Conservation (phyloP, 2,329 filamentous ascomycete species). For the Phaeosphaeria sp. region DNA sequence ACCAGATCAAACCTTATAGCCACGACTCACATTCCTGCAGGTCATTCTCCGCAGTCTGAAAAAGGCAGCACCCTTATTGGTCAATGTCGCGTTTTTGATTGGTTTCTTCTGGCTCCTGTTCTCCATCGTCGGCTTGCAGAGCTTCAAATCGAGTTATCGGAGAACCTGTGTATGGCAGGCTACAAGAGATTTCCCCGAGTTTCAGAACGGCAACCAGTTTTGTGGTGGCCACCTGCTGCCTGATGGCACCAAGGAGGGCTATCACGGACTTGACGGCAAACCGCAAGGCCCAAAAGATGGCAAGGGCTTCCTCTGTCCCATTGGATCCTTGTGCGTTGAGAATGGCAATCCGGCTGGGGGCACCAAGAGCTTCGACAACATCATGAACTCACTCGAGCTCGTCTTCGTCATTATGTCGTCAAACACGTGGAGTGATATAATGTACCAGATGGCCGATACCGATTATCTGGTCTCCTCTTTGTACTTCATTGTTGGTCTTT, state of each 20-base stretch:
- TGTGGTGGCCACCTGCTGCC: conserved; percentile 79
- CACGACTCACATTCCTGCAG: conserved; percentile 49
- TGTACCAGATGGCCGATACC: conserved; percentile 91
- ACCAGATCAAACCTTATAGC: not conserved
- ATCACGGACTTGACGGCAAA: conserved; percentile 63
- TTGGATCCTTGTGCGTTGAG: conserved; percentile 82
- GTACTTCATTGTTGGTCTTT: conserved; percentile 74
- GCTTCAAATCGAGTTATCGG: conserved; percentile 69
- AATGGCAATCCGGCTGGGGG: conserved; percentile 78
- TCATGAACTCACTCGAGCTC: conserved; percentile 86
- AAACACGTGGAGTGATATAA: conserved; percentile 93
- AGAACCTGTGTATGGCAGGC: conserved; percentile 60
- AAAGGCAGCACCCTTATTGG: conserved; percentile 87
- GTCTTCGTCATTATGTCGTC: conserved; percentile 99
- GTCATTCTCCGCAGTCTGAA: conserved; percentile 95
- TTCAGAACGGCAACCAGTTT: conserved; percentile 68
- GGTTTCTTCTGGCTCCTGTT: conserved; percentile 98
- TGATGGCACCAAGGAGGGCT: conserved; percentile 61
- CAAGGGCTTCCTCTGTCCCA: conserved; percentile 90
- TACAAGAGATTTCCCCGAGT: conserved; percentile 59
- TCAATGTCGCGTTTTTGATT: conserved; percentile 93
- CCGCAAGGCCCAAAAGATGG: conserved; percentile 47
- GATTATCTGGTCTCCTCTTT: conserved; percentile 88
- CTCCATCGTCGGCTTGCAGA: conserved; percentile 95
- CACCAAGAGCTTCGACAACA: conserved; percentile 95